phyloP scores from a whole-genome alignment of 345 rosid genomes.

The Populus simonii region DNA sequence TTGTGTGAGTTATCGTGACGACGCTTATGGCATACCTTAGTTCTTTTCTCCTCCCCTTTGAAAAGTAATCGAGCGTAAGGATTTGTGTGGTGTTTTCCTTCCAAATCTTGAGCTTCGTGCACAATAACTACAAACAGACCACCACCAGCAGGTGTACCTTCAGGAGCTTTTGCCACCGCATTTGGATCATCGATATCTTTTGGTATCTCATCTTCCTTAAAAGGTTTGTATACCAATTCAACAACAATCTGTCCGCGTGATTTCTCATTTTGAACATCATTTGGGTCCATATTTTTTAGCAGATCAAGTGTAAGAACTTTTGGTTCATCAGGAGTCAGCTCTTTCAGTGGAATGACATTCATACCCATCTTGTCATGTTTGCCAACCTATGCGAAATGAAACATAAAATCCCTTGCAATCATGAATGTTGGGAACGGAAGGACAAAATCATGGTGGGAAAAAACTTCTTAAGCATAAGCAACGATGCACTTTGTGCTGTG shows the following conservation, averaged over 20 bases:
- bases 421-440: no score
- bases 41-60: slow-evolving; percentile 78
- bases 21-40: slow-evolving; percentile 49
- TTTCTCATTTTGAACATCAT: slow-evolving; percentile 59
- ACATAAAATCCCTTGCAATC: neutral
- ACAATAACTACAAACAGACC: slow-evolving; percentile 77
- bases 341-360: slow-evolving; percentile 74
- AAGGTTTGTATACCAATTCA: slow-evolving; percentile 73
- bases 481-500: neutral
- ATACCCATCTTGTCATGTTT: slow-evolving; percentile 95
- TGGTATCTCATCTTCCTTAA: slow-evolving; percentile 56
- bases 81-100: slow-evolving; percentile 92
- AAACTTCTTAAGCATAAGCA: neutral
- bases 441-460: neutral
- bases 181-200: slow-evolving; percentile 48
- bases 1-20: neutral
- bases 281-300: slow-evolving; percentile 63
- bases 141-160: slow-evolving; percentile 79
- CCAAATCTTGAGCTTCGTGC: slow-evolving; percentile 85
- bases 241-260: slow-evolving; percentile 67
- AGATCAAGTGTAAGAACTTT: slow-evolving; percentile 66
- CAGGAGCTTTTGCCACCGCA: slow-evolving; percentile 66
- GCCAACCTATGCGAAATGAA: slow-evolving; percentile 50
- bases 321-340: slow-evolving; percentile 62
- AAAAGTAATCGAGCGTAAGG: slow-evolving; percentile 66